A percentile compares a stretch with the other conserved stretches of the same genome.
Conservation (phyloP, 768 basidiomycete genomes). For the Tricholomella constricta region DNA sequence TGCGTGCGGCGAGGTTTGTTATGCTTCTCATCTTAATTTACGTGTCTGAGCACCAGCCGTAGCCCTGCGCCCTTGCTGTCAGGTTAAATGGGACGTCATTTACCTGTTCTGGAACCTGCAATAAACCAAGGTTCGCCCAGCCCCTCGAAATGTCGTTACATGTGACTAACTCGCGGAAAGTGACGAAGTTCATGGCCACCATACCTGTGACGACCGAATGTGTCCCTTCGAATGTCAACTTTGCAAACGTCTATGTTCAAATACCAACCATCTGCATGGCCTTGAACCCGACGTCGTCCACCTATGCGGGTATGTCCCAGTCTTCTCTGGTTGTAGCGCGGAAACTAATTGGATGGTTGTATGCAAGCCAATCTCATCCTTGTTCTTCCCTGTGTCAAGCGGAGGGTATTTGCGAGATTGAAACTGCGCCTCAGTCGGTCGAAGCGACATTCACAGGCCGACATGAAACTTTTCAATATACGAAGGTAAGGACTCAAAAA, state of each 20-base stretch:
- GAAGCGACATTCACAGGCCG: constrained; percentile 62
- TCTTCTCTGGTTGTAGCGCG: not conserved
- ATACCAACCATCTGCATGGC: constrained; percentile 54
- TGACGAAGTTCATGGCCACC: constrained; percentile 43
- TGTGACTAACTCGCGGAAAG: constrained; percentile 26
- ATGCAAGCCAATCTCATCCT: constrained; percentile 49
- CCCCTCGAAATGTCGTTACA: not conserved
- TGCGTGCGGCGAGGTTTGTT: constrained; percentile 53
- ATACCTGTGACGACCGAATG: constrained; percentile 51
- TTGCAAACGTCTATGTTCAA: constrained; percentile 54
- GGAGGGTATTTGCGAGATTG: constrained; percentile 58
- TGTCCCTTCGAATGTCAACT: constrained; percentile 58
- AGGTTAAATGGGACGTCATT: constrained; percentile 31
- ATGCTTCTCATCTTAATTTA: constrained; percentile 30
- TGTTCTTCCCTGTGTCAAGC: constrained; percentile 45
- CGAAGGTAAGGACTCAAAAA: constrained; percentile 55
- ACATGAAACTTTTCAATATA: constrained; percentile 65
- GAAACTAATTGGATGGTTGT: not conserved
- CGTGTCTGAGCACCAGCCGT: constrained; percentile 9
- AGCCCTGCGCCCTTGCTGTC: constrained; percentile 13
- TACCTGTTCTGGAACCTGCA: constrained; percentile 45
- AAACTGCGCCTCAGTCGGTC: constrained; percentile 58
- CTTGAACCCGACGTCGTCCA: constrained; percentile 42
- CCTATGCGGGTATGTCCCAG: constrained; percentile 53
- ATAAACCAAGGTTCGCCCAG: constrained; percentile 38